These are phyloP conservation scores for Reticulascus tulasneorum DNA, from an alignment of 2,329 filamentous ascomycete genomes.

Conservation along the genomic window DNA sequence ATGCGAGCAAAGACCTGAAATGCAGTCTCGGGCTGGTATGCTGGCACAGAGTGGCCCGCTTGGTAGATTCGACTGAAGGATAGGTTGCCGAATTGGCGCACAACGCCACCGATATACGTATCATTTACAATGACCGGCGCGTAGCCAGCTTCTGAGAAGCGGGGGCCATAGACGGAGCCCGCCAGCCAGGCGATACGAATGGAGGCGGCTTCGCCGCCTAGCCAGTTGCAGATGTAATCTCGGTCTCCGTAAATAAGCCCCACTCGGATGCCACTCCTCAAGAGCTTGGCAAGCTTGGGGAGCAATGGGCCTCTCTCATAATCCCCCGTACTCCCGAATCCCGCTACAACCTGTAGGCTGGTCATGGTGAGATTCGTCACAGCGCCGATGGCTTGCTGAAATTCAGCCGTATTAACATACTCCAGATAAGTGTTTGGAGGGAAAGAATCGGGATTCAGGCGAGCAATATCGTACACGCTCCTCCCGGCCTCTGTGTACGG, in stretches of 20 bases:
- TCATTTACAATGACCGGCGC: conserved; percentile 66
- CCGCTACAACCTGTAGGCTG: conserved; percentile 40
- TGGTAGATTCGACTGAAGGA: conserved; percentile 65
- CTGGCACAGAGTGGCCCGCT: conserved; percentile 59
- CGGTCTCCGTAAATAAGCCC: conserved; percentile 67
- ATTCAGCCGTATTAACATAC: conserved; percentile 57
- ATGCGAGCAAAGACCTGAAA: conserved; percentile 59
- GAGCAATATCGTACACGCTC: conserved; percentile 59
- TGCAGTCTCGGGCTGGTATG: conserved; percentile 57
- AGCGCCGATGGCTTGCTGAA: conserved; percentile 55
- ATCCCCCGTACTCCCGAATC: conserved; percentile 52
- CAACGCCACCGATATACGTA: conserved; percentile 65
- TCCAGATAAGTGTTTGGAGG: conserved; percentile 57
- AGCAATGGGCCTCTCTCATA: conserved; percentile 61
- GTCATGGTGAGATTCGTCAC: conserved; percentile 53
- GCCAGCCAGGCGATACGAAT: conserved; percentile 53
- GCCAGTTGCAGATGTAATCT: conserved; percentile 64
- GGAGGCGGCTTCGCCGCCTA: conserved; percentile 72
- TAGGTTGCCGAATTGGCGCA: conserved; percentile 73
- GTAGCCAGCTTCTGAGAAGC: conserved; percentile 67
- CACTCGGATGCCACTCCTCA: conserved; percentile 61
- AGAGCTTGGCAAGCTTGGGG: conserved; percentile 53
- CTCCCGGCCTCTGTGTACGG: conserved; percentile 54
- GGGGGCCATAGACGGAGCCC: conserved; percentile 40
- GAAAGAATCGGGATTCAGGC: conserved; percentile 53